A percentile compares a stretch with the other conserved stretches of the same genome.
phyloP scores from a whole-genome alignment of 2,329 filamentous ascomycete genomes.

The Allantophomopsis cytisporea region DNA sequence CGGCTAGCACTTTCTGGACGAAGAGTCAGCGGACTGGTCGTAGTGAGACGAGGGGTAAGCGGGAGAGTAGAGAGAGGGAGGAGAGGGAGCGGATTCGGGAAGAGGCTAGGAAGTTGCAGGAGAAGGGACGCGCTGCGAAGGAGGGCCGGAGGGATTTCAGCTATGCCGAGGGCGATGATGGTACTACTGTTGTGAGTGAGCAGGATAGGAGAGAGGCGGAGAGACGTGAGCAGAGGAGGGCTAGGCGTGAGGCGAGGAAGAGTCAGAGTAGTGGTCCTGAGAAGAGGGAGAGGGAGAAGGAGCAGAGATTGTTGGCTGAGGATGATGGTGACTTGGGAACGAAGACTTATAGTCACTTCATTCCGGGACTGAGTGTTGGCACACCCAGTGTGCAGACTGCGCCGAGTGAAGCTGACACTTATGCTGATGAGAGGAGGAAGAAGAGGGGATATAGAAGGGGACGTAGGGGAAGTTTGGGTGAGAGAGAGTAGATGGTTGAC shows the following conservation, averaged over 20 bases:
- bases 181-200: constrained; percentile 6
- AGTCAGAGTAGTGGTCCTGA: neutral
- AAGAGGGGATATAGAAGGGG: neutral
- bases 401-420: constrained; percentile 4
- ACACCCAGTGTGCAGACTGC: neutral
- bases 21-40: constrained; percentile 1
- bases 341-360: constrained; percentile 19
- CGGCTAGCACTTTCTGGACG: constrained; percentile 7
- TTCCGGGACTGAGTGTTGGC: constrained; percentile 13
- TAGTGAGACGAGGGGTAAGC: constrained; percentile 1
- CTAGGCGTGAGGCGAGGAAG: neutral
- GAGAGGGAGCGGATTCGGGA: constrained; percentile 40
- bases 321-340: constrained; percentile 16
- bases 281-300: constrained; percentile 6
- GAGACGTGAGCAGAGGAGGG: neutral
- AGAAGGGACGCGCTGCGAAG: constrained; percentile 30
- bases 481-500: neutral
- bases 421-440: constrained; percentile 5
- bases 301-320: constrained; percentile 3
- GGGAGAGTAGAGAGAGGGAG: constrained; percentile 4
- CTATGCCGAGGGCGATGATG: constrained; percentile 17
- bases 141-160: constrained; percentile 15
- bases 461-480: neutral
- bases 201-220: constrained; percentile 1
- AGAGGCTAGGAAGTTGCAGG: constrained; percentile 40